Conservation (phyloP, 1,139 yeast species). For the Sugiyamaella castrensis region DNA sequence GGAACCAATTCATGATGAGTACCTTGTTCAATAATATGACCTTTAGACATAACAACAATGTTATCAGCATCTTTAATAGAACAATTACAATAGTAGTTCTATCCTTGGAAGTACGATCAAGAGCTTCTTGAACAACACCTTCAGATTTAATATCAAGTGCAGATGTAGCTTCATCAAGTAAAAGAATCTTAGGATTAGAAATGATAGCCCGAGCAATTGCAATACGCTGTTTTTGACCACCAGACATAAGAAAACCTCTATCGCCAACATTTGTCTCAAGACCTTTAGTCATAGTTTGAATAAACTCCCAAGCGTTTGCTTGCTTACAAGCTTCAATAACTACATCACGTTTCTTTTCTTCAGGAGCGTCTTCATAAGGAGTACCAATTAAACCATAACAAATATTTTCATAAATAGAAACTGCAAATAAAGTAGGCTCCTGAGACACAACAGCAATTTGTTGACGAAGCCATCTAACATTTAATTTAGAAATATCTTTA, state of each 20-base stretch:
- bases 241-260: constrained; percentile 56
- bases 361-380: constrained; percentile 46
- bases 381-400: constrained; percentile 65
- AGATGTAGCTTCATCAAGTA: constrained; percentile 78
- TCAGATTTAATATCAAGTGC: constrained; percentile 73
- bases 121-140: constrained; percentile 48
- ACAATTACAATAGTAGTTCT: constrained; percentile 77
- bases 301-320: constrained; percentile 45
- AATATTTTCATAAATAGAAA: constrained; percentile 74
- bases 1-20: constrained; percentile 40
- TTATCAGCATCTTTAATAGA: constrained; percentile 53
- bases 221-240: constrained; percentile 89
- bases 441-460: constrained; percentile 84
- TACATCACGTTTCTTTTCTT: constrained; percentile 33
- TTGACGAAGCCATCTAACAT: constrained; percentile 68
- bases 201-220: constrained; percentile 82
- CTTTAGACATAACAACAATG: constrained; percentile 44
- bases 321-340: constrained; percentile 40
- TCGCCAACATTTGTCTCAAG: constrained; percentile 55
- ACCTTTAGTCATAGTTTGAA: constrained; percentile 40
- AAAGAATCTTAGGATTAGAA: constrained; percentile 57
- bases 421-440: constrained; percentile 79
- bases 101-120: constrained; percentile 58
- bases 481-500: constrained; percentile 57
- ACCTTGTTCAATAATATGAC: constrained; percentile 44